phyloP scores from a whole-genome alignment of 2,329 filamentous ascomycete species.

The Pseudogymnoascus sp. region DNA sequence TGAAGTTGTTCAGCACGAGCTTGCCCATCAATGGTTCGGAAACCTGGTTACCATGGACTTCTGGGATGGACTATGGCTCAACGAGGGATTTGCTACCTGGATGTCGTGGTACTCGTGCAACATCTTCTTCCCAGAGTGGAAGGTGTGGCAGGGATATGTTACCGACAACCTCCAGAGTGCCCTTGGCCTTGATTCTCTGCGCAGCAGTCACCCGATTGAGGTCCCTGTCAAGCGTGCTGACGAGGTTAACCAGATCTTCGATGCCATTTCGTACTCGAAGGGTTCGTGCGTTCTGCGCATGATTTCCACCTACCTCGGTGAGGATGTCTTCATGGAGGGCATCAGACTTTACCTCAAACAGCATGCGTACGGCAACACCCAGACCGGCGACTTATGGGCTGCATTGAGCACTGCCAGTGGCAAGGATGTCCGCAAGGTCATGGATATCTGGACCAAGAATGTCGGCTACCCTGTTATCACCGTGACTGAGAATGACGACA shows the following conservation, averaged over 20 bases:
- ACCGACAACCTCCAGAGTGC: conserved; percentile 87
- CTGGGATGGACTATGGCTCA: conserved; percentile 96
- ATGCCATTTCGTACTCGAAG: conserved; percentile 95
- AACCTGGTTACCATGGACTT: conserved; percentile 98
- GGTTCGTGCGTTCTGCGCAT: conserved; percentile 93
- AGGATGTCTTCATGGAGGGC: conserved; percentile 88
- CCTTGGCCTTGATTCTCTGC: conserved; percentile 77
- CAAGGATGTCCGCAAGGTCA: conserved; percentile 82
- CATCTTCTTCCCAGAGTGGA: conserved; percentile 94
- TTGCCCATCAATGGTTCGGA: conserved; percentile 97
- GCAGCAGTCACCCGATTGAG: conserved; percentile 94
- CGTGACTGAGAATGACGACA: conserved; percentile 67
- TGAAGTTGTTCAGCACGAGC: conserved; percentile 91
- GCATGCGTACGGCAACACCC: conserved; percentile 92
- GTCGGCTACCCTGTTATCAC: conserved; percentile 88
- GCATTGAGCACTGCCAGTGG: conserved; percentile 82
- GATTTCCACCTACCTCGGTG: conserved; percentile 92
- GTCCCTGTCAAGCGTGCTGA: conserved; percentile 92
- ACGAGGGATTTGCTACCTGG: conserved; percentile 86
- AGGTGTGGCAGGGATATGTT: conserved; percentile 93
- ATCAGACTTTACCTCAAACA: conserved; percentile 88
- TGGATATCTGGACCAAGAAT: conserved; percentile 96
- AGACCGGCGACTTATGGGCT: conserved; percentile 85
- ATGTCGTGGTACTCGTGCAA: conserved; percentile 95
- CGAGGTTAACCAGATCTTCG: conserved; percentile 97